Evolutionary conservation across 257 asterid genomes (phyloP).

Genomic region (Mitragyna speciosa): DNA sequence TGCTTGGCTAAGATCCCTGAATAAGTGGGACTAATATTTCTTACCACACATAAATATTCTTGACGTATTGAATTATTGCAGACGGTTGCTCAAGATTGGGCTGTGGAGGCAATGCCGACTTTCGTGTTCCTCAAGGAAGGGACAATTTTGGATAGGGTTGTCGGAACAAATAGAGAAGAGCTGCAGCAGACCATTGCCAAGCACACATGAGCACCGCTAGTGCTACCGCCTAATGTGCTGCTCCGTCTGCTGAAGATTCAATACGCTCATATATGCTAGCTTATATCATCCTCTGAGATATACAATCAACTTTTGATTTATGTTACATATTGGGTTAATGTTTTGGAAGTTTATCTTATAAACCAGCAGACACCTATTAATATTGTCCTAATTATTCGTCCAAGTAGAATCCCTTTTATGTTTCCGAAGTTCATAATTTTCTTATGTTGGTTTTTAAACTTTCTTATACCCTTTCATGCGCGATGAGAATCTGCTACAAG

Average conservation of each 20-base stretch:
- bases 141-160: slow-evolving; percentile 59
- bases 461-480: no score
- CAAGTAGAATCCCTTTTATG: neutral
- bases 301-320: neutral
- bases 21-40: neutral
- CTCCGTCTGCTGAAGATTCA: neutral
- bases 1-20: no score
- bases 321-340: neutral
- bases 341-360: neutral
- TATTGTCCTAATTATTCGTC: neutral
- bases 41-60: neutral
- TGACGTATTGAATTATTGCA: slow-evolving; percentile 29
- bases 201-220: slow-evolving; percentile 33
- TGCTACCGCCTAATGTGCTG: neutral
- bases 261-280: neutral
- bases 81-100: slow-evolving; percentile 80
- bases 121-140: slow-evolving; percentile 79
- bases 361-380: no score
- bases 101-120: slow-evolving; percentile 94
- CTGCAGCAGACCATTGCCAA: slow-evolving; percentile 69
- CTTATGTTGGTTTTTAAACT: neutral
- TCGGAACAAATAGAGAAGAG: slow-evolving; percentile 84
- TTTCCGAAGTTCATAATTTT: neutral
- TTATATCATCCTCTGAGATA: neutral
- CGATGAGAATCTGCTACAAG: no score